Evolutionary conservation across 345 rosid species (phyloP), one percentile per base, ranked within the genome.

Genomic region (Salix brachista): DNA sequence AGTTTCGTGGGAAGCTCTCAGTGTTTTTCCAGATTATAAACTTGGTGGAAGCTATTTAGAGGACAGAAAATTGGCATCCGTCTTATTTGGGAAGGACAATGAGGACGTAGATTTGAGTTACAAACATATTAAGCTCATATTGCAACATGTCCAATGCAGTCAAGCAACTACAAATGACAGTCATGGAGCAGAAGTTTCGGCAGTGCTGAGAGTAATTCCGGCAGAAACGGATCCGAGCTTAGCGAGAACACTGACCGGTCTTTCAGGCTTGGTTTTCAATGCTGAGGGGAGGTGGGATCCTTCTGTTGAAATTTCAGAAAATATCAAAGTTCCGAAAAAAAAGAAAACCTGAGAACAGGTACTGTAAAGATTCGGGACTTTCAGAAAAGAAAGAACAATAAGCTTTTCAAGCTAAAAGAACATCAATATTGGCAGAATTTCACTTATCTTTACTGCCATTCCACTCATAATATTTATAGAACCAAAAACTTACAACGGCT

Each of bases 231-330:
- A 60, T 21, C 52, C 52, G 13, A 48, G 19, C 28, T 17, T 36
- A 18, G 66, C 62, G 8, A 18, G 39, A 42, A 25, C 68, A 39
- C 5, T 65, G 44, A 62, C 75, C 1, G 71, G 80, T 36, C 64
- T 64, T 41, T 73, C 78, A 6, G 65, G 72, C 30, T 65, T 34
- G 54, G 26, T 61, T 3, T 32, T 79, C 41, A 41, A 71, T 44
- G 79, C 76, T 8, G 81, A 79, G 64, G 85, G 83, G 54, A 52
- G 46, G 7, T 79, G 80, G 78, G 70, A 68, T 62, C 60, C 76
- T 60, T n/a, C n/a, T n/a, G n/a, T n/a, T n/a, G n/a, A n/a, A n/a
- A n/a, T n/a, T n/a, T n/a, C n/a, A n/a, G n/a, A n/a, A n/a, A n/a
- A n/a, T n/a, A n/a, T n/a, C n/a, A n/a, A n/a, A n/a, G n/a, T n/a